phyloP scores from a whole-genome alignment of 2,329 filamentous ascomycete genomes.

The Fusarium annulatum region DNA sequence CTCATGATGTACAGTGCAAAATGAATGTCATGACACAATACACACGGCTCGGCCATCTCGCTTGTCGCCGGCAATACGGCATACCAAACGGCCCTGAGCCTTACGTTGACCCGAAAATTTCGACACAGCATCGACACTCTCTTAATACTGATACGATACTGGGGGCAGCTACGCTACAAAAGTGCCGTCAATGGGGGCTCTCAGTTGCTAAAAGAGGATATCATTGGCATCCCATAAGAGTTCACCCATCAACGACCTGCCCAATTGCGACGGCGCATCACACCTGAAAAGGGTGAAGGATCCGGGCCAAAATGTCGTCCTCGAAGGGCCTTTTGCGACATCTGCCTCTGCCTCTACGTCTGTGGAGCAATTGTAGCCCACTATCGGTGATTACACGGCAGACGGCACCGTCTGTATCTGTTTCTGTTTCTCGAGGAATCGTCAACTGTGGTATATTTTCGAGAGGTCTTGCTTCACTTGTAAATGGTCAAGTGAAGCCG shows the following conservation, averaged over 20 bases:
- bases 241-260: conserved; percentile 34
- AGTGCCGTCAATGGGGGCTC: conserved; percentile 42
- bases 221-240: conserved; percentile 24
- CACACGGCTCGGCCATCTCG: conserved; percentile 39
- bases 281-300: conserved; percentile 31
- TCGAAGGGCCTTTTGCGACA: conserved; percentile 46
- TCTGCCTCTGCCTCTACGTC: conserved; percentile 39
- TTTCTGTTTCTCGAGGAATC: conserved; percentile 2
- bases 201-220: conserved; percentile 28
- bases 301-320: conserved; percentile 40
- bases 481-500: conserved; percentile 19
- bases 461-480: conserved; percentile 24
- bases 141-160: conserved; percentile 10
- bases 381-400: conserved; percentile 36
- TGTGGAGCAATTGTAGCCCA: conserved; percentile 42
- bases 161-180: conserved; percentile 42
- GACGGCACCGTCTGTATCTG: conserved; percentile 13
- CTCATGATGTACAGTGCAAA: conserved; percentile 33
- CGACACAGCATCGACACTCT: conserved; percentile 16
- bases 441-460: conserved; percentile 9
- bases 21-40: conserved; percentile 19
- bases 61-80: conserved; percentile 42
- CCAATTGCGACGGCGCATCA: conserved; percentile 39
- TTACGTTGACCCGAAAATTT: conserved; percentile 40
- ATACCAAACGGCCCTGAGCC: conserved; percentile 16